These are phyloP conservation scores for Penicillium sp. DNA, from an alignment of 2,329 filamentous ascomycete species.

Conservation along the genomic window DNA sequence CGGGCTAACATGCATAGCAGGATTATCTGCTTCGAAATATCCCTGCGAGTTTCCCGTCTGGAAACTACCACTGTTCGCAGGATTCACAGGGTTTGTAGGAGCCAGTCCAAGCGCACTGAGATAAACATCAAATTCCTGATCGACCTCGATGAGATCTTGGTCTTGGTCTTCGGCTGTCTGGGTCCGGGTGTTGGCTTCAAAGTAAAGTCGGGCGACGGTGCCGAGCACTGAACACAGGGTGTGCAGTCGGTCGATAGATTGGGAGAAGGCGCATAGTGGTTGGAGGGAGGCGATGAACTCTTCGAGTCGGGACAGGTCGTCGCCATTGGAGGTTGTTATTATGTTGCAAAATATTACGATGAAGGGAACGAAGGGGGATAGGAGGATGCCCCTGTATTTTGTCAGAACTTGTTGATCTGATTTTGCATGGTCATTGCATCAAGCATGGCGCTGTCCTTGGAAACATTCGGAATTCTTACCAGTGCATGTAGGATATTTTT, in stretches of 20 bases:
- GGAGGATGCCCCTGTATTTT: slow-evolving; percentile 35
- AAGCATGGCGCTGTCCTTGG: not conserved
- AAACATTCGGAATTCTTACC: slow-evolving; percentile 21
- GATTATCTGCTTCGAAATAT: slow-evolving; percentile 10
- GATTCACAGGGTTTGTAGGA: slow-evolving; percentile 23
- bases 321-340: slow-evolving; percentile 52
- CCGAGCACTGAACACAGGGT: slow-evolving; percentile 62
- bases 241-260: slow-evolving; percentile 60
- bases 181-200: slow-evolving; percentile 60
- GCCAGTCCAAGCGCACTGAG: slow-evolving; percentile 63
- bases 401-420: not conserved
- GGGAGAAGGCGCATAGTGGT: slow-evolving; percentile 52
- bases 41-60: not conserved
- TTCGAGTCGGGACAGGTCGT: slow-evolving; percentile 55
- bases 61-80: not conserved
- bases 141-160: slow-evolving; percentile 50
- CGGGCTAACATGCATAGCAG: not conserved
- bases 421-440: not conserved
- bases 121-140: slow-evolving; percentile 63
- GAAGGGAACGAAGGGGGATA: slow-evolving; percentile 51
- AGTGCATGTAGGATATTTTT: slow-evolving; percentile 38
- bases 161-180: slow-evolving; percentile 49
- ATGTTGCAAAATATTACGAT: slow-evolving; percentile 51
- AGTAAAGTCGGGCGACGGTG: slow-evolving; percentile 60
- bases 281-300: slow-evolving; percentile 58